phyloP scores from a whole-genome alignment of 2,329 filamentous ascomycete species.

The Alternaria triticimaculans region DNA sequence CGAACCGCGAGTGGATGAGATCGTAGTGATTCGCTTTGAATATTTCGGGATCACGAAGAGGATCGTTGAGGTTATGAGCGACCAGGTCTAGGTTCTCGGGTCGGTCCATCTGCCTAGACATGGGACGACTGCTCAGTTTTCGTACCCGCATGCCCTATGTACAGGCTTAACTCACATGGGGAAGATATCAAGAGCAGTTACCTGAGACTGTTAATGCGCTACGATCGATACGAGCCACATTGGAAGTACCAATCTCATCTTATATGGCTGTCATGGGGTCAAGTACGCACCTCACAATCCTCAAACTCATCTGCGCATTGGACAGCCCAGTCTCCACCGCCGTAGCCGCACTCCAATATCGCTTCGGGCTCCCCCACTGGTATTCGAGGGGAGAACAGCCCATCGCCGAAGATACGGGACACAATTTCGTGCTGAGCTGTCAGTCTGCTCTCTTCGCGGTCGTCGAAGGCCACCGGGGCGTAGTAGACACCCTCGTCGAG shows the following conservation, averaged over 20 bases:
- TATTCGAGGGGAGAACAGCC: conserved; percentile 40
- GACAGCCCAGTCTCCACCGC: conserved; percentile 47
- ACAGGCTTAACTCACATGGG: conserved; percentile 24
- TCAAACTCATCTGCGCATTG: conserved; percentile 47
- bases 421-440: conserved; percentile 44
- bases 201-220: conserved; percentile 33
- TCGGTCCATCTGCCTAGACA: conserved; percentile 36
- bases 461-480: conserved; percentile 44
- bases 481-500: conserved; percentile 49
- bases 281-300: conserved; percentile 45
- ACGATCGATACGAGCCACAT: not conserved
- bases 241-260: not conserved
- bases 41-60: conserved; percentile 43
- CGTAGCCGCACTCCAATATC: conserved; percentile 51
- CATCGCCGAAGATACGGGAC: conserved; percentile 36
- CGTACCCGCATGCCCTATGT: not conserved
- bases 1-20: conserved; percentile 78
- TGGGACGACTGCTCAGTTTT: not conserved
- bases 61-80: conserved; percentile 49
- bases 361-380: conserved; percentile 33
- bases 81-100: conserved; percentile 47
- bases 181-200: conserved; percentile 49
- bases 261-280: not conserved
- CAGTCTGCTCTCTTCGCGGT: conserved; percentile 49
- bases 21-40: conserved; percentile 78